Conservation (phyloP, 768 basidiomycete genomes). For the Holtermannia corniformis region DNA sequence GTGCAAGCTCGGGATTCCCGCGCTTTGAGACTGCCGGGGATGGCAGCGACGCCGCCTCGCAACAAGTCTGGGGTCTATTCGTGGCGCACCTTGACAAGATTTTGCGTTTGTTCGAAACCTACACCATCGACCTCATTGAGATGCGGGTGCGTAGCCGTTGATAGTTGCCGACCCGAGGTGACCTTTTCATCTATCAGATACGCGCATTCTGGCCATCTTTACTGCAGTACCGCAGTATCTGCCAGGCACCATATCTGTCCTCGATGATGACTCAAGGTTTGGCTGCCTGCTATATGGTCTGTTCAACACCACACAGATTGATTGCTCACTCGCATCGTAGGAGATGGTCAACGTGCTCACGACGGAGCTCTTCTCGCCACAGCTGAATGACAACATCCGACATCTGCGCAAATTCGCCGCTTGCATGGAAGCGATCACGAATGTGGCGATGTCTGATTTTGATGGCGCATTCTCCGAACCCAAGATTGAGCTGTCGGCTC, state of each 20-base stretch:
- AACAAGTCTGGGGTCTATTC: constrained; percentile 94
- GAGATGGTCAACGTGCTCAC: constrained; percentile 17
- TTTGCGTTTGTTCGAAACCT: constrained; percentile 63
- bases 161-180: neutral
- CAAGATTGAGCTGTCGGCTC: constrained; percentile 18
- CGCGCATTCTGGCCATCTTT: constrained; percentile 76
- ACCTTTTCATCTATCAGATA: constrained; percentile 40
- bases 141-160: constrained; percentile 47
- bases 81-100: constrained; percentile 79
- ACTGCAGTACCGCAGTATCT: constrained; percentile 66
- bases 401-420: constrained; percentile 11
- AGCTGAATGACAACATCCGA: neutral
- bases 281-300: constrained; percentile 80
- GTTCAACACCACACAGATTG: constrained; percentile 35
- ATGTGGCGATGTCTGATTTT: constrained; percentile 7
- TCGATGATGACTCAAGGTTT: constrained; percentile 82
- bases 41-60: too few species aligned
- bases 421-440: constrained; percentile 14
- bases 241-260: constrained; percentile 78
- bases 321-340: constrained; percentile 6
- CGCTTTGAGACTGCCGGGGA: constrained; percentile 19
- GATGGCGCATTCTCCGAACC: constrained; percentile 11
- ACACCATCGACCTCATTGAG: constrained; percentile 83
- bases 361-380: constrained; percentile 2
- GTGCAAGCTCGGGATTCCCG: constrained; percentile 3